These are phyloP conservation scores for Eugenia klotzschiana DNA, from an alignment of 441 rosid genomes.

Conservation along the genomic window DNA sequence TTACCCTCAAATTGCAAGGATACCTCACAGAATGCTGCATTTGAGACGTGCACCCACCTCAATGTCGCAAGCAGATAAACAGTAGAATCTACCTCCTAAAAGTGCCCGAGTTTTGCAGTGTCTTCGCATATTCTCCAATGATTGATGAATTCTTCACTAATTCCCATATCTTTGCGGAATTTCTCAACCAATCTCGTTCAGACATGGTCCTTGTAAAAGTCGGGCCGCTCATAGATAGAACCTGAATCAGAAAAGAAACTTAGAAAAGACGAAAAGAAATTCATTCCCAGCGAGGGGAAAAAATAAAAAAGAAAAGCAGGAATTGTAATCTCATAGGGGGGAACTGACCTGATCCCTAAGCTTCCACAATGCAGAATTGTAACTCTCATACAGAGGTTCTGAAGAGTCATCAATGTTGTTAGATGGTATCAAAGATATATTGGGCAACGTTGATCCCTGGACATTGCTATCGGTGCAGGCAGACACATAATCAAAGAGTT, in stretches of 20 bases:
- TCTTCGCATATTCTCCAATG: slow-evolving; percentile 42
- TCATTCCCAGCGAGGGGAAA: not conserved
- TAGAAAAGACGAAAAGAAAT: not conserved
- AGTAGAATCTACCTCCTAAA: slow-evolving; percentile 34
- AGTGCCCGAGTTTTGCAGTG: slow-evolving; percentile 43
- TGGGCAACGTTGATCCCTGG: slow-evolving; percentile 13
- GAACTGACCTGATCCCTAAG: slow-evolving; percentile 53
- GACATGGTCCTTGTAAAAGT: slow-evolving; percentile 47
- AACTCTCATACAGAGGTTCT: slow-evolving; percentile 38
- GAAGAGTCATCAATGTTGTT: slow-evolving; percentile 34
- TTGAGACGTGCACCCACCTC: not conserved
- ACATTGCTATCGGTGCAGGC: slow-evolving; percentile 1
- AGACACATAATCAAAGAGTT: not conserved
- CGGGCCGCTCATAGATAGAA: slow-evolving; percentile 39
- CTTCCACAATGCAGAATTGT: slow-evolving; percentile 30
- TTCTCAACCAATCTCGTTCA: slow-evolving; percentile 73
- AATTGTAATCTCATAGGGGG: not conserved
- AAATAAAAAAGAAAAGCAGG: not conserved
- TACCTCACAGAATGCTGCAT: not conserved
- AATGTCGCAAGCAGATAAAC: not conserved
- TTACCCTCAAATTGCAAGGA: not conserved
- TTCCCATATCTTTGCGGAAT: slow-evolving; percentile 77
- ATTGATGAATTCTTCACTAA: slow-evolving; percentile 48
- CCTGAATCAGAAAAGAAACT: slow-evolving; percentile 18
- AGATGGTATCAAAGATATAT: slow-evolving; percentile 34